phyloP scores from a whole-genome alignment of 495 filamentous ascomycete species.

The Diplogelasinospora grovesii region DNA sequence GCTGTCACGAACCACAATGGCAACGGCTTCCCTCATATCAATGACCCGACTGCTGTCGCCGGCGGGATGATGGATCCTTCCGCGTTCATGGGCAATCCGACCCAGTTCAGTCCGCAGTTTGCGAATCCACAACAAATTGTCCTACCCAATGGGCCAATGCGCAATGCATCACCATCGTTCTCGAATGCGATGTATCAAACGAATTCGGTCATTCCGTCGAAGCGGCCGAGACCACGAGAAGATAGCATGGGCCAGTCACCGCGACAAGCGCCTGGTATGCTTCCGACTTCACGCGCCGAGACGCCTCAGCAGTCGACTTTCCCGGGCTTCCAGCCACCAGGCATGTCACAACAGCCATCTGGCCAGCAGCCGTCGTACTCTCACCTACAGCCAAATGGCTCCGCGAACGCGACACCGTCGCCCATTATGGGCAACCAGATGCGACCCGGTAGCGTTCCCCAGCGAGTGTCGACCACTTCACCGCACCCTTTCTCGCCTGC shows the following conservation, averaged over 20 bases:
- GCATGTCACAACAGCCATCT: constrained; percentile 48
- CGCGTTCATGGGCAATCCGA: constrained; percentile 45
- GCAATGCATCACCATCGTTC: constrained; percentile 75
- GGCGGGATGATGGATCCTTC: constrained; percentile 50
- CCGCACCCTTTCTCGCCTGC: constrained; percentile 86
- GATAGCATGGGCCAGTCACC: constrained; percentile 81
- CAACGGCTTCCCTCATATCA: constrained; percentile 64
- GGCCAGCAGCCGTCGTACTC: constrained; percentile 63
- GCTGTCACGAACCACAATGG: constrained; percentile 69
- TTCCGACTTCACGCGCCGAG: constrained; percentile 81
- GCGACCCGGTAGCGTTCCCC: constrained; percentile 56
- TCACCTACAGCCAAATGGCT: constrained; percentile 75
- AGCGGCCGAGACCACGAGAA: constrained; percentile 73
- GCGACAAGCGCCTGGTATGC: constrained; percentile 63
- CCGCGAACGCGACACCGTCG: constrained; percentile 78
- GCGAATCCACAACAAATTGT: constrained; percentile 58
- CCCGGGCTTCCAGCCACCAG: constrained; percentile 51
- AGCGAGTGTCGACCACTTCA: constrained; percentile 82
- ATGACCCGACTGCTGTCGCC: constrained; percentile 43
- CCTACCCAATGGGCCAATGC: constrained; percentile 78
- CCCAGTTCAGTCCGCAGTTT: constrained; percentile 48
- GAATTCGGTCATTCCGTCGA: constrained; percentile 79
- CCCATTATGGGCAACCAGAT: constrained; percentile 75
- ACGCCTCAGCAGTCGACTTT: constrained; percentile 73
- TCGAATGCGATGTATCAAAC: constrained; percentile 63